Conservation (phyloP, 1,284 basidiomycete genomes). For the Pseudozyma sp. region DNA sequence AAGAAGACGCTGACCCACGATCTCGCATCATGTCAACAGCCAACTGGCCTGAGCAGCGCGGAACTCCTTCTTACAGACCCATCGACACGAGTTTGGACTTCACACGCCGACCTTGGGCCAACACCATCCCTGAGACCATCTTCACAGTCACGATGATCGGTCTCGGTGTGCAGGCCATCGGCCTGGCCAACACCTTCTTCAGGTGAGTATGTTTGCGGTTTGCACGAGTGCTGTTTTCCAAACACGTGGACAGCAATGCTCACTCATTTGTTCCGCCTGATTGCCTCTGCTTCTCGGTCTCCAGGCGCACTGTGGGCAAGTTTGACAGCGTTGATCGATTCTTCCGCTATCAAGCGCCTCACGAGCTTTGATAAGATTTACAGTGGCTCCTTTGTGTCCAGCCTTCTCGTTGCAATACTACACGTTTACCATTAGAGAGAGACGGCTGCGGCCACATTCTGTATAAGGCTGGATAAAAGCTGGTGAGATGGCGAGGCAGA, state of each 20-base stretch:
- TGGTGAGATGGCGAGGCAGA: no score
- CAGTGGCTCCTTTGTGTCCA: no score
- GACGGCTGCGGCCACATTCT: no score
- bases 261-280: not conserved
- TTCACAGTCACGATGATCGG: constrained; percentile 22
- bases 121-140: constrained; percentile 14
- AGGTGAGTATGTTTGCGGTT: constrained; percentile 5
- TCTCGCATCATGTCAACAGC: not conserved
- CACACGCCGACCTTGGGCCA: constrained; percentile 17
- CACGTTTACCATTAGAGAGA: no score
- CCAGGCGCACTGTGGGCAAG: constrained; percentile 13
- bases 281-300: not conserved
- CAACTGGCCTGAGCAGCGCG: constrained; percentile 15
- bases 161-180: constrained; percentile 17
- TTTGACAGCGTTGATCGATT: constrained; percentile 4
- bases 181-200: constrained; percentile 18
- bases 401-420: no score
- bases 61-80: constrained; percentile 15
- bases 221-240: not conserved
- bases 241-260: not conserved
- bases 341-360: constrained; percentile 21
- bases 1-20: not conserved
- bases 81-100: constrained; percentile 11
- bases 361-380: constrained; percentile 9
- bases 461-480: no score